Evolutionary conservation across 2,329 filamentous ascomycete genomes (phyloP).

Genomic region (Pseudogymnoascus sp.): DNA sequence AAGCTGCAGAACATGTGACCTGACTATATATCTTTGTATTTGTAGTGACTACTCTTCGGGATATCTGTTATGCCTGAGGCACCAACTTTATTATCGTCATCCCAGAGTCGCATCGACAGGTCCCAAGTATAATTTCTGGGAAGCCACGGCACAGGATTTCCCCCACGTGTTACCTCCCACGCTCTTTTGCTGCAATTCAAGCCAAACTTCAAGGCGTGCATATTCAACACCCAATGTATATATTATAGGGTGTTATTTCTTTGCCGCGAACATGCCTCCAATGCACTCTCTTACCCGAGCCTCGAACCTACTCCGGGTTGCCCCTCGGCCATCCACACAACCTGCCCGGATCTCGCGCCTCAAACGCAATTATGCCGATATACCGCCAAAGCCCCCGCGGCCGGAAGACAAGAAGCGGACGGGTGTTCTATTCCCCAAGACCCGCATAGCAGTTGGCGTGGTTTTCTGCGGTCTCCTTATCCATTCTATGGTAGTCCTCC

Average conservation of each 20-base stretch:
- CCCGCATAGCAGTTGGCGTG: constrained; percentile 38
- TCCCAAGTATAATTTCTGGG: constrained; percentile 1
- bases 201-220: not conserved
- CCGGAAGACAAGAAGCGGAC: constrained; percentile 9
- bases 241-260: not conserved
- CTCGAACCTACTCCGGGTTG: not conserved
- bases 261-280: constrained; percentile 1
- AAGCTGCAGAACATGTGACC: not conserved
- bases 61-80: not conserved
- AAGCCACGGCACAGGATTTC: not conserved
- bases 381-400: constrained; percentile 1
- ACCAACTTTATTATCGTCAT: constrained; percentile 1
- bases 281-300: not conserved
- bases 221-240: constrained; percentile 1
- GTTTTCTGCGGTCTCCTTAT: constrained; percentile 39
- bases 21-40: not conserved
- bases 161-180: not conserved
- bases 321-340: constrained; percentile 2
- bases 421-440: constrained; percentile 35
- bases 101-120: not conserved
- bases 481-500: constrained; percentile 39
- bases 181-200: not conserved
- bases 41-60: not conserved
- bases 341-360: constrained; percentile 11
- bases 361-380: constrained; percentile 19